These are phyloP conservation scores for Zymoseptoria tritici DNA, from an alignment of 2,329 filamentous ascomycete species.

Conservation along the genomic window DNA sequence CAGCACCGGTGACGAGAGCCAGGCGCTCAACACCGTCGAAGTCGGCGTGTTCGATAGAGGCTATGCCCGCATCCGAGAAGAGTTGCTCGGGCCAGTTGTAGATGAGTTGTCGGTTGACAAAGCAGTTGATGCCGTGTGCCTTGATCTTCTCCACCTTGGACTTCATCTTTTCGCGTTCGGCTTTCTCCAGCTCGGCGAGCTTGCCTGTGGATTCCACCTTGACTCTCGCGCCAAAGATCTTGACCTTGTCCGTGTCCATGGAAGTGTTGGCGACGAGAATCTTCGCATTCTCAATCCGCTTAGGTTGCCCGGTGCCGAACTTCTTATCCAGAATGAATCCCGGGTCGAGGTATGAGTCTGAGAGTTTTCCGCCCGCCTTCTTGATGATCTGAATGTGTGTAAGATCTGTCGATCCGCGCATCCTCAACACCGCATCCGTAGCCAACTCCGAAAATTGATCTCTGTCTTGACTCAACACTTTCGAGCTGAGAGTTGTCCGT, in stretches of 20 bases:
- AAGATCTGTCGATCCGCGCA: slow-evolving; percentile 85
- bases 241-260: slow-evolving; percentile 99
- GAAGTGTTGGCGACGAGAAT: slow-evolving; percentile 96
- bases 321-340: slow-evolving; percentile 99
- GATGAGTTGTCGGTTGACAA: slow-evolving; percentile 98
- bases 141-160: slow-evolving; percentile 99
- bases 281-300: slow-evolving; percentile 94
- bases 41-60: slow-evolving; percentile 97
- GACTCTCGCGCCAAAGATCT: slow-evolving; percentile 95
- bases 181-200: slow-evolving; percentile 95
- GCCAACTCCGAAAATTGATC: slow-evolving; percentile 86
- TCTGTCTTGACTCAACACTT: slow-evolving; percentile 89
- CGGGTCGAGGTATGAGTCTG: slow-evolving; percentile 94
- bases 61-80: slow-evolving; percentile 94
- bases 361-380: slow-evolving; percentile 95
- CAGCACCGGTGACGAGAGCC: slow-evolving; percentile 89
- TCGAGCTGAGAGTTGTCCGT: slow-evolving; percentile 91
- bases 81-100: slow-evolving; percentile 99
- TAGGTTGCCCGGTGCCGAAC: slow-evolving; percentile 97
- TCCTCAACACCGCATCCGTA: slow-evolving; percentile 80
- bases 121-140: slow-evolving; percentile 98
- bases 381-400: slow-evolving; percentile 99
- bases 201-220: slow-evolving; percentile 96
- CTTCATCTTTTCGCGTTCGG: slow-evolving; percentile 99
- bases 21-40: slow-evolving; percentile 96